Percentiles rank a stretch among this genome's conserved stretches.
Evolutionary conservation across 441 rosid genomes (phyloP).

Genomic region (Pelargonium fulgidum): DNA sequence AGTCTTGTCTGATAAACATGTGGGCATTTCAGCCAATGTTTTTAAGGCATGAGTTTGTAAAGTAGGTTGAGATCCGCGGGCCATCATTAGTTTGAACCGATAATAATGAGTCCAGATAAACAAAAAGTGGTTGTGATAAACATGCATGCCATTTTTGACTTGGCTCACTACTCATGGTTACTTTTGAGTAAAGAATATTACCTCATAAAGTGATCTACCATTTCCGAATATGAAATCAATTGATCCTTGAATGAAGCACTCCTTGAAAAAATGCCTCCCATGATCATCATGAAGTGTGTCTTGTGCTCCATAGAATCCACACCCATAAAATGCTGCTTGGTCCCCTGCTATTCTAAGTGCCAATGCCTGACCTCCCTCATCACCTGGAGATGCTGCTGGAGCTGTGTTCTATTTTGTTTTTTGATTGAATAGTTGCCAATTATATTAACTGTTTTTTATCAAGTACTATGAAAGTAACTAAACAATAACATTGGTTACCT

Average conservation of each 20-base stretch:
- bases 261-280: slow-evolving; percentile 65
- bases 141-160: too few relatives aligned
- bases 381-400: slow-evolving; percentile 58
- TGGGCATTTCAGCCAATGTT: too few relatives aligned
- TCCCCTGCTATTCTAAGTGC: slow-evolving; percentile 67
- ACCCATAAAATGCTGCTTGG: slow-evolving; percentile 61
- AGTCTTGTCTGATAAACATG: too few relatives aligned
- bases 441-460: background rate
- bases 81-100: too few relatives aligned
- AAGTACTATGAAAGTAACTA: too few relatives aligned
- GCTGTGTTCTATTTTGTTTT: slow-evolving; percentile 49
- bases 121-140: too few relatives aligned
- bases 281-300: slow-evolving; percentile 71
- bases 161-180: too few relatives aligned
- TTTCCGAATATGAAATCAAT: slow-evolving; percentile 83
- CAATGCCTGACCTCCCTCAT: slow-evolving; percentile 67
- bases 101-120: too few relatives aligned
- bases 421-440: background rate
- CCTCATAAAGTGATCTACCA: slow-evolving; percentile 71
- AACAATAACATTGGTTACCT: slow-evolving; percentile 32
- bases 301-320: slow-evolving; percentile 83
- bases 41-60: too few relatives aligned
- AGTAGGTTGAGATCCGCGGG: too few relatives aligned
- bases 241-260: slow-evolving; percentile 78
- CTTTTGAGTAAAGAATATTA: slow-evolving; percentile 4